A percentile compares a stretch with the other conserved stretches of the same genome.
Evolutionary conservation across 345 rosid species (phyloP).

Genomic region (Brassica napus): Da-Ae NC_063439.1:24578501-24579000

Average conservation of each 20-base stretch:
- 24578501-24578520: constrained; percentile 25
- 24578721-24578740: constrained; percentile 78
- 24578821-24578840: constrained; percentile 5
- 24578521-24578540: constrained; percentile 55
- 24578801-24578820: constrained; percentile 9
- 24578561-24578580: constrained; percentile 34
- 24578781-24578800: not conserved
- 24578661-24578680: constrained; percentile 83
- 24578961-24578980: no score
- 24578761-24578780: constrained; percentile 19
- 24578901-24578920: not conserved
- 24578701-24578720: constrained; percentile 92
- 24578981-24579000: no score
- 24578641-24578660: constrained; percentile 69
- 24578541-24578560: constrained; percentile 56
- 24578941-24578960: no score
- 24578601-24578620: constrained; percentile 58
- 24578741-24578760: constrained; percentile 51
- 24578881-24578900: not conserved
- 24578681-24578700: constrained; percentile 82
- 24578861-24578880: not conserved
- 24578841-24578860: not conserved
- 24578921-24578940: no score
- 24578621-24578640: constrained; percentile 83
- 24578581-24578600: constrained; percentile 49